Evolutionary conservation across 2,329 filamentous ascomycete genomes (phyloP).

Genomic region (Tetracladium maxilliforme): DNA sequence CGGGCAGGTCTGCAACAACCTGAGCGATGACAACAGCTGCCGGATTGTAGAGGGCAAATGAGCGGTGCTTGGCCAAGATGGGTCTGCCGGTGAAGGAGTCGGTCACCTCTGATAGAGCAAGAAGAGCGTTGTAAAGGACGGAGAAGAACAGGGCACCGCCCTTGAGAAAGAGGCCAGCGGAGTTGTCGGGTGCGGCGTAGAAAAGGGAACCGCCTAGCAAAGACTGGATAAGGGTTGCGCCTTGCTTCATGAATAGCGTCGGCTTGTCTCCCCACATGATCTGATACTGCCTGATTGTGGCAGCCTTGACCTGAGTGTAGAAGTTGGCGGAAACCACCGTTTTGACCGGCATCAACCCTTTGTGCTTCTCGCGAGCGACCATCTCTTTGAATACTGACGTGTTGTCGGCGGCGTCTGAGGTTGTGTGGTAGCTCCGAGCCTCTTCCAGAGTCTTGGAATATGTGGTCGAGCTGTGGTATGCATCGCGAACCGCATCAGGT

Average conservation of each 20-base stretch:
- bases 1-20: conserved; percentile 36
- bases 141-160: conserved; percentile 11
- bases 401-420: conserved; percentile 26
- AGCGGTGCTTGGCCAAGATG: conserved; percentile 16
- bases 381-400: conserved; percentile 39
- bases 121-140: conserved; percentile 11
- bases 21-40: conserved; percentile 38
- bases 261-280: conserved; percentile 45
- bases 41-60: conserved; percentile 16
- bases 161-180: conserved; percentile 48
- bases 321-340: conserved; percentile 41
- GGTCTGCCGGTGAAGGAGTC: conserved; percentile 12
- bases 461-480: conserved; percentile 25
- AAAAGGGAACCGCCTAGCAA: conserved; percentile 47
- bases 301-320: conserved; percentile 36
- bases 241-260: conserved; percentile 44
- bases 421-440: conserved; percentile 7
- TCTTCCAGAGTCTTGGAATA: conserved; percentile 9
- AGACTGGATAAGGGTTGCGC: conserved; percentile 45
- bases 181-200: conserved; percentile 40
- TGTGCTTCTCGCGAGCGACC: conserved; percentile 42
- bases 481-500: conserved; percentile 46
- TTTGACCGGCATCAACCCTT: conserved; percentile 33
- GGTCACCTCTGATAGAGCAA: conserved; percentile 14
- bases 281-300: conserved; percentile 45